phyloP scores from a whole-genome alignment of 345 rosid genomes.

The Bruguiera gymnorhiza region DNA sequence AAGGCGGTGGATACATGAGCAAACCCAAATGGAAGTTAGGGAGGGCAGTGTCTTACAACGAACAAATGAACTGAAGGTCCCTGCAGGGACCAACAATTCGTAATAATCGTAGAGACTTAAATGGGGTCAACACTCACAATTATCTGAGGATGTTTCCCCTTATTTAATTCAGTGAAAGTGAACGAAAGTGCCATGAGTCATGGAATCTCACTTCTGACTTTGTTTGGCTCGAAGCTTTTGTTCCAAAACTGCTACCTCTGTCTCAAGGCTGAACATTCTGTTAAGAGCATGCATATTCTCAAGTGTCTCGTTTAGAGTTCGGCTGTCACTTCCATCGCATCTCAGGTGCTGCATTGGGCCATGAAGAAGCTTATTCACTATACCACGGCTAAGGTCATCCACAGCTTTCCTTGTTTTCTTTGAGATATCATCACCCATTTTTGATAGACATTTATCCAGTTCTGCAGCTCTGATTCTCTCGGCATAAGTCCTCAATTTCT shows the following conservation, averaged over 20 bases:
- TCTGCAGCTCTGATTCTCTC: slow-evolving; percentile 80
- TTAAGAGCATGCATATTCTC: slow-evolving; percentile 98
- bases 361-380: slow-evolving; percentile 89
- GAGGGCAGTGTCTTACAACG: not conserved
- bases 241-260: slow-evolving; percentile 66
- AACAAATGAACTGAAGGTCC: slow-evolving; percentile 27
- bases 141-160: slow-evolving; percentile 1
- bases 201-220: slow-evolving; percentile 32
- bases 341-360: slow-evolving; percentile 99
- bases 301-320: slow-evolving; percentile 75
- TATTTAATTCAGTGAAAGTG: slow-evolving; percentile 5
- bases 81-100: slow-evolving; percentile 12
- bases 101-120: not conserved
- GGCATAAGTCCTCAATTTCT: slow-evolving; percentile 88
- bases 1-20: slow-evolving; percentile 13
- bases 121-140: not conserved
- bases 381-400: slow-evolving; percentile 88
- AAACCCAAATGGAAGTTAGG: slow-evolving; percentile 18
- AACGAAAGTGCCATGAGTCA: not conserved
- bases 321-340: slow-evolving; percentile 79
- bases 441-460: slow-evolving; percentile 84
- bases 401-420: slow-evolving; percentile 81
- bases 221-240: slow-evolving; percentile 78
- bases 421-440: slow-evolving; percentile 87
- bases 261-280: slow-evolving; percentile 87